A percentile compares a stretch with the other conserved stretches of the same genome.
phyloP scores from a whole-genome alignment of 331 rosid species.

The Cydonia oblonga region DNA sequence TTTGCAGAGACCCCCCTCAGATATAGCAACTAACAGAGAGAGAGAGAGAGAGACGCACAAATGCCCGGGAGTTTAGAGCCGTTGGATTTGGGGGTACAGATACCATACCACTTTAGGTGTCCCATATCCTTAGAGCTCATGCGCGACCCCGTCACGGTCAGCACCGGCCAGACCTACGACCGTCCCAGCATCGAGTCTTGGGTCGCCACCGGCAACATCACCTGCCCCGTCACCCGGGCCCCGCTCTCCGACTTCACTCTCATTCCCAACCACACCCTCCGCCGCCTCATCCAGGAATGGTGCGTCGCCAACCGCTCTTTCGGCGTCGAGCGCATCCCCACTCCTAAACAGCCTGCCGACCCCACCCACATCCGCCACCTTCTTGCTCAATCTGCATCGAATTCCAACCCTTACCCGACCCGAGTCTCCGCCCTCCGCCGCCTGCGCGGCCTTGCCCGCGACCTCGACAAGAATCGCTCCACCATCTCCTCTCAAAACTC shows the following conservation, averaged over 20 bases:
- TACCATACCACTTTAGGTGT: conserved; percentile 86
- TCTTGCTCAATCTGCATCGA: conserved; percentile 41
- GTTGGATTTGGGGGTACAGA: conserved; percentile 75
- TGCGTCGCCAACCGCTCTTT: conserved; percentile 80
- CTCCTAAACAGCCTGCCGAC: conserved; percentile 94
- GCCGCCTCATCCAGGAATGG: conserved; percentile 92
- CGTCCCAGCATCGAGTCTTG: conserved; percentile 82
- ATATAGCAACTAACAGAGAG: conserved; percentile 16
- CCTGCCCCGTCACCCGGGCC: conserved; percentile 75
- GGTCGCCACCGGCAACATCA: conserved; percentile 79
- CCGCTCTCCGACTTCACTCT: conserved; percentile 66
- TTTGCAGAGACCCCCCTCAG: conserved; percentile 50
- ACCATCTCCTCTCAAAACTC: conserved; percentile 48
- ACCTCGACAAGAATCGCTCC: conserved; percentile 76
- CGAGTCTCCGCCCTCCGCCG: conserved; percentile 60
- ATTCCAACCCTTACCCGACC: conserved; percentile 17
- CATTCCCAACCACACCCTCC: conserved; percentile 88
- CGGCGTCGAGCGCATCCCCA: conserved; percentile 82
- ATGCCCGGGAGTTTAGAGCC: conserved; percentile 85
- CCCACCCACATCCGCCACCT: conserved; percentile 51
- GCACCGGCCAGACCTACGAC: conserved; percentile 96
- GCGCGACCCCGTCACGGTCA: conserved; percentile 84
- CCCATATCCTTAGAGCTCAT: conserved; percentile 88
- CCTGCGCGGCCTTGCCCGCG: conserved; percentile 69
- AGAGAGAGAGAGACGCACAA: background rate